These are phyloP conservation scores for Tricholoma terreum DNA, from an alignment of 768 basidiomycete species.

Conservation along the genomic window DNA sequence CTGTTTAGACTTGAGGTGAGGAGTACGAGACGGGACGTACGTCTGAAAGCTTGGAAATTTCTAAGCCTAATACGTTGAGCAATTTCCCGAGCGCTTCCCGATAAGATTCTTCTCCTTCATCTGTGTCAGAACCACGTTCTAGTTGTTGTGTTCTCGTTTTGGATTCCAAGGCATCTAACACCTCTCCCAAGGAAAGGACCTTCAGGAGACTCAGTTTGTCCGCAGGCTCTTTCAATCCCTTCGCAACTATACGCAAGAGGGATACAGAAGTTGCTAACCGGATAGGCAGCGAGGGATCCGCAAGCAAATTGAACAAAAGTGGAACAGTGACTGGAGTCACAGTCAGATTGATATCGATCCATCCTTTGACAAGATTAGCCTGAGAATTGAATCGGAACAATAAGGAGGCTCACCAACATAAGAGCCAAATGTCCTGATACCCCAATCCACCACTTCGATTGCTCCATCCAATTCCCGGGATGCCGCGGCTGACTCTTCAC, in stretches of 20 bases:
- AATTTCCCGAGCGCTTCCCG: slow-evolving; percentile 85
- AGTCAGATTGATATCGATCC: slow-evolving; percentile 97
- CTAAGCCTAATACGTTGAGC: slow-evolving; percentile 76
- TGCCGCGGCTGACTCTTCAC: slow-evolving; percentile 36
- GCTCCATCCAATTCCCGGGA: slow-evolving; percentile 53
- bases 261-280: slow-evolving; percentile 82
- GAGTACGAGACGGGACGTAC: slow-evolving; percentile 40
- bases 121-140: slow-evolving; percentile 64
- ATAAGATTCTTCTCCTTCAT: slow-evolving; percentile 87
- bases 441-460: slow-evolving; percentile 85
- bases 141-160: slow-evolving; percentile 68
- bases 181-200: slow-evolving; percentile 81
- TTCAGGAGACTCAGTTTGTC: slow-evolving; percentile 90
- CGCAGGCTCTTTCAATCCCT: slow-evolving; percentile 87
- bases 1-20: background rate
- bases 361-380: slow-evolving; percentile 50
- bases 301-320: slow-evolving; percentile 78
- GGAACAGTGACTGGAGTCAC: slow-evolving; percentile 88
- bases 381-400: background rate
- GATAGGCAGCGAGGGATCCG: slow-evolving; percentile 73
- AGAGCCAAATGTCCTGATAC: slow-evolving; percentile 87
- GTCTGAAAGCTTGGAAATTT: slow-evolving; percentile 81
- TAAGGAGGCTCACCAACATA: slow-evolving; percentile 77
- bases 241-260: slow-evolving; percentile 78
- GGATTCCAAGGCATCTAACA: slow-evolving; percentile 76